Base-by-base conservation (phyloP, 257 asterid species). In the Solanum peruvianum region DNA sequence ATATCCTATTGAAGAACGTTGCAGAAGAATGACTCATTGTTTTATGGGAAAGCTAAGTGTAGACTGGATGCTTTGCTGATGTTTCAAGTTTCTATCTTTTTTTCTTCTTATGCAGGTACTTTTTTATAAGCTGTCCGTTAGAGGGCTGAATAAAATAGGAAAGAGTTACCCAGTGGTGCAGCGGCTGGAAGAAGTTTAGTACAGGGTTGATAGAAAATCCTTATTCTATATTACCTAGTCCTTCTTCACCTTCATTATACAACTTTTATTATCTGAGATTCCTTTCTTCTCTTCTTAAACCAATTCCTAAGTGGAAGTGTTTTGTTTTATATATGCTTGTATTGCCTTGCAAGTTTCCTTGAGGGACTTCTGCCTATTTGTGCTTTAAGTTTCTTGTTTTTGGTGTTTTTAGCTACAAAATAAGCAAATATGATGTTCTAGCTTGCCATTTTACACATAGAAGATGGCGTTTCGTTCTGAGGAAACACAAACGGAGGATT, bases 381-480 rank as follows among this genome's bases (percentile, higher is more conserved):
- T 84, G 73, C 44, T 49, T 80, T 29, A 49, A 47, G 16, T 11
- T 47, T 49, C 42, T 80, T 47, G 72, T 45, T 52, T 66, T 37
- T 72, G 85, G 75, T 82, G 85, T 86, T 82, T 86, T 82, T 86
- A 41, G 14, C 56, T 20, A 49, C 27, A 76, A 86, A 85, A 85
- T 73, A 75, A 66, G 87, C 72, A 84, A 88, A 60, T 64, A 92
- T 93, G 98, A 81, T 73, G 85, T 85, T 83, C 64, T 91, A 86
- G 88, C 87, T 86, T 86, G 58, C 52, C 85, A 86, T 58, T 21
- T 83, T 76, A 58, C 76, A n/a, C 71, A 80, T 86, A 87, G 87
- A 91, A 90, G 85, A 96, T 96, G 99, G 98, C 96, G 33, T 15
- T 72, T 21, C 60, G 11, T 27, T 71, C 84, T 5, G 87, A 86